These are phyloP conservation scores for Nicotiana knightiana DNA, from an alignment of 257 asterid species.

Conservation along the genomic window DNA sequence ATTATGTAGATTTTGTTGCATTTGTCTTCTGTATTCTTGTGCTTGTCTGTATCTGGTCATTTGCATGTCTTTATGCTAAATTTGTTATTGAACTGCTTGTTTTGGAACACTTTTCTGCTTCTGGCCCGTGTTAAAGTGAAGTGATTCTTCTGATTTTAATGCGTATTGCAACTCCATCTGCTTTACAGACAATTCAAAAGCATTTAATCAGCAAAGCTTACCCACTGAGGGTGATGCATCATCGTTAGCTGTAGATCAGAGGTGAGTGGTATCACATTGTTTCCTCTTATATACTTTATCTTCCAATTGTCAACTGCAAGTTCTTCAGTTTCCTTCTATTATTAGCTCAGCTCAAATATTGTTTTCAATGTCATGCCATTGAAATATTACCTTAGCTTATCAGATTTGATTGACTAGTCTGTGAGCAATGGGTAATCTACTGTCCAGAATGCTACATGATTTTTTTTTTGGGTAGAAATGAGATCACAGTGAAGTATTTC, in stretches of 20 bases:
- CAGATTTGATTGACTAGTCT: background rate
- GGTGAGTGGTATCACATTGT: constrained; percentile 31
- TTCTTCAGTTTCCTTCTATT: constrained; percentile 8
- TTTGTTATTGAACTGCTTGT: background rate
- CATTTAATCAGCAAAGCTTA: constrained; percentile 43
- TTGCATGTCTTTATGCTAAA: background rate
- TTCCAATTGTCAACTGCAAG: background rate
- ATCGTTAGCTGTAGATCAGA: constrained; percentile 50
- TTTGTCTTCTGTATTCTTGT: background rate
- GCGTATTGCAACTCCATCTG: constrained; percentile 14
- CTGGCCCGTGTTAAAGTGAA: background rate
- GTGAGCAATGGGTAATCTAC: background rate
- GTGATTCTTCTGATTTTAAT: constrained; percentile 4
- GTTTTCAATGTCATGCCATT: background rate
- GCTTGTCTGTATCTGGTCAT: background rate
- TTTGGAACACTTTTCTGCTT: constrained; percentile 1
- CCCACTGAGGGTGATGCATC: constrained; percentile 35
- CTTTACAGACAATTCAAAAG: constrained; percentile 66
- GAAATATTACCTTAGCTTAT: background rate
- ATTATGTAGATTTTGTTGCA: background rate
- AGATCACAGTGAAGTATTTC: background rate
- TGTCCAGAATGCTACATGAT: background rate
- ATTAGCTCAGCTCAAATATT: background rate
- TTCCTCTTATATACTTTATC: background rate
- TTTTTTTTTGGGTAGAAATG: background rate